phyloP scores from a whole-genome alignment of 305 asterid genomes.

The Rubia tinctorum region DNA sequence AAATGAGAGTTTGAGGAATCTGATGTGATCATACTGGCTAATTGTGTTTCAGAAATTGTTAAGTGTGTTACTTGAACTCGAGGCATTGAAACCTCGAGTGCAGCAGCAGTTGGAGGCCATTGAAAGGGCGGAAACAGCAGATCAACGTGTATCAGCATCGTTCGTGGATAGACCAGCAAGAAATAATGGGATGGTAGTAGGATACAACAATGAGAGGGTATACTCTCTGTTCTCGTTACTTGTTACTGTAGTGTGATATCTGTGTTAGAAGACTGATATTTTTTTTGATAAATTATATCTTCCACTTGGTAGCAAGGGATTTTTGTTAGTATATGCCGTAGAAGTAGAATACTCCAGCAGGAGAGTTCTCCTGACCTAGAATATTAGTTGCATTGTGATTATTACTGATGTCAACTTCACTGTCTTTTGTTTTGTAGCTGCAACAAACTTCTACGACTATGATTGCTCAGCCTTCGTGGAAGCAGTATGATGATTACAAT shows the following conservation, averaged over 20 bases:
- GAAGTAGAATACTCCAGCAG: no score
- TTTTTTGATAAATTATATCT: slow-evolving; percentile 1
- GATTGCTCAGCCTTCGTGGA: slow-evolving; percentile 41
- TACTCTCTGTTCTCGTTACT: slow-evolving; percentile 9
- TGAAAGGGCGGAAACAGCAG: slow-evolving; percentile 33
- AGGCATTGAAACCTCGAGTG: slow-evolving; percentile 63
- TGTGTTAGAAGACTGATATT: background rate
- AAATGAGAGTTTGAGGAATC: slow-evolving; percentile 1
- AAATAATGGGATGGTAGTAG: slow-evolving; percentile 35
- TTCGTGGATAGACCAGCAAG: slow-evolving; percentile 19
- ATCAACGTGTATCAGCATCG: slow-evolving; percentile 28
- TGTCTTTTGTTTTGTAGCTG: slow-evolving; percentile 33
- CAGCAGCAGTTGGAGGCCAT: slow-evolving; percentile 37
- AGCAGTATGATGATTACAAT: slow-evolving; percentile 41
- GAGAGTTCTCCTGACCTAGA: background rate
- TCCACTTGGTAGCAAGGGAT: background rate
- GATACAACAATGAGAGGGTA: slow-evolving; percentile 56
- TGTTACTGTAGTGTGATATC: slow-evolving; percentile 5
- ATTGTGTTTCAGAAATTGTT: slow-evolving; percentile 51
- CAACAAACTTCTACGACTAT: slow-evolving; percentile 31
- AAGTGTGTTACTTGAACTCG: slow-evolving; percentile 68
- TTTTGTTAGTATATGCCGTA: background rate
- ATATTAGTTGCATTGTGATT: background rate
- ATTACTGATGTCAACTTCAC: slow-evolving; percentile 1
- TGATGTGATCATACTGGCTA: slow-evolving; percentile 17